These are phyloP conservation scores for Lecanosticta acicola DNA, from an alignment of 2,329 filamentous ascomycete species.

Conservation along the genomic window DNA sequence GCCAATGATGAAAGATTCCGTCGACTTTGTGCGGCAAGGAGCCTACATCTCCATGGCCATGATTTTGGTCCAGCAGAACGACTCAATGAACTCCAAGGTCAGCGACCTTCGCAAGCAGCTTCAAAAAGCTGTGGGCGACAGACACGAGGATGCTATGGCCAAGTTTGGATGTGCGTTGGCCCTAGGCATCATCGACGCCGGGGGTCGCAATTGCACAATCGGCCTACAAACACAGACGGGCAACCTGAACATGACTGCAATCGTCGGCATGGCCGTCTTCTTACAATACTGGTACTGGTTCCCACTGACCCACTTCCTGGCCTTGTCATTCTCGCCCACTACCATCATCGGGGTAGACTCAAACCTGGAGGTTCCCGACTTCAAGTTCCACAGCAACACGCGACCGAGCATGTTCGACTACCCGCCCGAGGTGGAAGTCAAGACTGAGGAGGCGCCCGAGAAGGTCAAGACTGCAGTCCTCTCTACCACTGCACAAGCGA, in stretches of 20 bases:
- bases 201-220: constrained; percentile 96
- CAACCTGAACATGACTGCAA: constrained; percentile 96
- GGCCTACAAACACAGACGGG: constrained; percentile 95
- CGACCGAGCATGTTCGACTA: constrained; percentile 96
- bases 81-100: constrained; percentile 97
- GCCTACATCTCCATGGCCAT: constrained; percentile 90
- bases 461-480: constrained; percentile 93
- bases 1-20: constrained; percentile 99
- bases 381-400: constrained; percentile 94
- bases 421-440: constrained; percentile 91
- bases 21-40: constrained; percentile 95
- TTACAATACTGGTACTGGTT: constrained; percentile 99
- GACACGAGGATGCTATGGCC: constrained; percentile 98
- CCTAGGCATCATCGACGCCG: constrained; percentile 94
- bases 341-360: constrained; percentile 92
- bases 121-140: constrained; percentile 87
- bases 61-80: constrained; percentile 99
- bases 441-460: constrained; percentile 86
- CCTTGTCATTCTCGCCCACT: constrained; percentile 92
- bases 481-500: constrained; percentile 94
- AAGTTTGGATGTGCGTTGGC: constrained; percentile 95
- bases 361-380: constrained; percentile 84
- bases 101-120: constrained; percentile 84
- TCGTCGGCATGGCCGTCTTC: constrained; percentile 96
- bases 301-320: constrained; percentile 95